phyloP scores from a whole-genome alignment of 257 asterid species.

The Euphrasia confusa region DNA sequence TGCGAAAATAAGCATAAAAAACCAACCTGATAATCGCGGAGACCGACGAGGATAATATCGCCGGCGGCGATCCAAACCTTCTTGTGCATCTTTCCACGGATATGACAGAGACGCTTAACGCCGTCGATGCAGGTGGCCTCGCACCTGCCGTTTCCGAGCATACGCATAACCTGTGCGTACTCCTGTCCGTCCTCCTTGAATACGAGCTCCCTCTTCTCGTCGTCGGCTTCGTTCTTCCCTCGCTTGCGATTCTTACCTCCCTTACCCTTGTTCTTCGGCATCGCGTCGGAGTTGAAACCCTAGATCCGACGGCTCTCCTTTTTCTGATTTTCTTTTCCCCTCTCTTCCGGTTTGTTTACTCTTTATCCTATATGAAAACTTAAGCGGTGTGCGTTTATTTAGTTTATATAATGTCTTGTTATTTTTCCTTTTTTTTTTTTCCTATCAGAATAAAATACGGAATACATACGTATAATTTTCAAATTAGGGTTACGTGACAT shows the following conservation, averaged over 20 bases:
- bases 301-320: slow-evolving; percentile 29
- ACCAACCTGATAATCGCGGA: slow-evolving; percentile 82
- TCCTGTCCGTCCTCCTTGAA: slow-evolving; percentile 94
- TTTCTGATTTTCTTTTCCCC: neutral
- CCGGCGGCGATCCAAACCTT: slow-evolving; percentile 97
- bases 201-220: slow-evolving; percentile 88
- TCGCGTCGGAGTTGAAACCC: slow-evolving; percentile 33
- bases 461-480: no score
- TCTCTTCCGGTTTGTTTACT: neutral
- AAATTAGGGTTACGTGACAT: no score
- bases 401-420: no score
- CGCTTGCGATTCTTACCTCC: slow-evolving; percentile 97
- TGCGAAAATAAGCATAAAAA: neutral
- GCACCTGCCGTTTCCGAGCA: slow-evolving; percentile 92
- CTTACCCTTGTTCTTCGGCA: slow-evolving; percentile 99
- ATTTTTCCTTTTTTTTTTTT: neutral
- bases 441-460: neutral
- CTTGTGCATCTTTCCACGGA: slow-evolving; percentile 95
- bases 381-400: slow-evolving; percentile 4
- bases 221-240: slow-evolving; percentile 95
- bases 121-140: slow-evolving; percentile 86
- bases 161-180: slow-evolving; percentile 81
- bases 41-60: slow-evolving; percentile 86
- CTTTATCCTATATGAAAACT: neutral
- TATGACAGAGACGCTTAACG: slow-evolving; percentile 78